Percentiles rank a stretch among this genome's conserved stretches.
Evolutionary conservation across 2,329 filamentous ascomycete species (phyloP).

Genomic region (Fusarium verticillioides): DNA sequence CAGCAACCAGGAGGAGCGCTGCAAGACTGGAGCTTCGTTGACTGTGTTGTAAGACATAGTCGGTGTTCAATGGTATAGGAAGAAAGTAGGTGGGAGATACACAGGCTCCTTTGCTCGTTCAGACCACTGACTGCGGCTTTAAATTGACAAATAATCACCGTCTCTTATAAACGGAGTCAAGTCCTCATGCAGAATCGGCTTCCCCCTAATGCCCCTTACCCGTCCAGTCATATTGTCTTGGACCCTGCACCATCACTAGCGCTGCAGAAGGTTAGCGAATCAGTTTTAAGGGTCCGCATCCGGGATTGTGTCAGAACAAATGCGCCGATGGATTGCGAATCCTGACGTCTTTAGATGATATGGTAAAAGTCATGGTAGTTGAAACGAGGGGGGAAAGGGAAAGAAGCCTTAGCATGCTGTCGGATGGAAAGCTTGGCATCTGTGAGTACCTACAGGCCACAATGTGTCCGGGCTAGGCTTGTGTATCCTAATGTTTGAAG

Average conservation of each 20-base stretch:
- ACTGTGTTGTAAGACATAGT: background rate
- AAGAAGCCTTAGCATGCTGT: background rate
- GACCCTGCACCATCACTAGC: conserved; percentile 38
- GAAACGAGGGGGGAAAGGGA: conserved; percentile 2
- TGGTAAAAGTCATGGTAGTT: background rate
- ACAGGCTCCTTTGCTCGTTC: background rate
- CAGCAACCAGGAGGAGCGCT: background rate
- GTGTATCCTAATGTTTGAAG: background rate
- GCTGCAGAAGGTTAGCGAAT: conserved; percentile 31
- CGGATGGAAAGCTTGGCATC: background rate
- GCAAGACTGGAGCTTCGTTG: background rate
- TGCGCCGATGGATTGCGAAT: conserved; percentile 19
- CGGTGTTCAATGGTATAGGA: background rate
- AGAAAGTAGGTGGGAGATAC: background rate
- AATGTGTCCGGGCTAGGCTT: conserved; percentile 10
- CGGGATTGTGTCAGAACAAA: conserved; percentile 24
- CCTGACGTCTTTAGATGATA: background rate
- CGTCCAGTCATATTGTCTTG: conserved; percentile 34
- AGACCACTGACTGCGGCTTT: background rate
- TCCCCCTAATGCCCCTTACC: conserved; percentile 28
- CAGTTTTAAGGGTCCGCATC: conserved; percentile 22
- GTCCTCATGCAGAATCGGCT: conserved; percentile 19
- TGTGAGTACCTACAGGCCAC: background rate
- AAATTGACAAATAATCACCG: conserved; percentile 1
- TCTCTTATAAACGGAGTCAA: conserved; percentile 5